phyloP scores from a whole-genome alignment of 345 rosid species.

The Theobroma cacao region DNA sequence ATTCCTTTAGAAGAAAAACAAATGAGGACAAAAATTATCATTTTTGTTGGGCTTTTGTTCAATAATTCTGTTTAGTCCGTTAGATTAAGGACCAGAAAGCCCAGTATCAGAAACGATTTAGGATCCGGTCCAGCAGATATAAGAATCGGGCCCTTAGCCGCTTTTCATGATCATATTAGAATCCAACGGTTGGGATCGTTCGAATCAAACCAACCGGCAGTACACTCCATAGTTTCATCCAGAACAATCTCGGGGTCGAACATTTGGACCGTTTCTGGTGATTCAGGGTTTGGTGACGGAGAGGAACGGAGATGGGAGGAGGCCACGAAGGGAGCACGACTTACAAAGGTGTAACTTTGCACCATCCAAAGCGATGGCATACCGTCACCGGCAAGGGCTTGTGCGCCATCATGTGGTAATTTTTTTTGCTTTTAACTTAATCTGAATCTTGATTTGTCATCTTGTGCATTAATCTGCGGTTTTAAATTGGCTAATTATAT shows the following conservation, averaged over 20 bases:
- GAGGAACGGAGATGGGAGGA: constrained; percentile 54
- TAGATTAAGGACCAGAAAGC: not conserved
- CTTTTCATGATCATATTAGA: not conserved
- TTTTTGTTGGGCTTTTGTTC: not conserved
- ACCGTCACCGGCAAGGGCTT: constrained; percentile 80
- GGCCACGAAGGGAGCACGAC: constrained; percentile 65
- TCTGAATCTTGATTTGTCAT: not conserved
- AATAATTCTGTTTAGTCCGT: not conserved
- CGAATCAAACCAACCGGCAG: not conserved
- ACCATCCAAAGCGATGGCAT: constrained; percentile 87
- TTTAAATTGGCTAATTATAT: not conserved
- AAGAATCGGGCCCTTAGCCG: not conserved
- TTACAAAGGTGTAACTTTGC: constrained; percentile 72
- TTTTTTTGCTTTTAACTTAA: not conserved
- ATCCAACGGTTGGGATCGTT: constrained; percentile 3
- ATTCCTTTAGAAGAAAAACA: not conserved
- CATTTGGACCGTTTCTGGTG: constrained; percentile 12
- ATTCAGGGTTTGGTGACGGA: constrained; percentile 23
- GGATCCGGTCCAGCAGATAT: not conserved
- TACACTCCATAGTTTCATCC: no score
- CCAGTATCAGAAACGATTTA: not conserved
- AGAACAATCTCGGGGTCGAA: no score
- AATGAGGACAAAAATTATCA: not conserved
- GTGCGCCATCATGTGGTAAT: constrained; percentile 87
- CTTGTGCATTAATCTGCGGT: not conserved